Base-by-base conservation (phyloP, 495 filamentous ascomycete species). In the Penicillium mononematosum region DNA sequence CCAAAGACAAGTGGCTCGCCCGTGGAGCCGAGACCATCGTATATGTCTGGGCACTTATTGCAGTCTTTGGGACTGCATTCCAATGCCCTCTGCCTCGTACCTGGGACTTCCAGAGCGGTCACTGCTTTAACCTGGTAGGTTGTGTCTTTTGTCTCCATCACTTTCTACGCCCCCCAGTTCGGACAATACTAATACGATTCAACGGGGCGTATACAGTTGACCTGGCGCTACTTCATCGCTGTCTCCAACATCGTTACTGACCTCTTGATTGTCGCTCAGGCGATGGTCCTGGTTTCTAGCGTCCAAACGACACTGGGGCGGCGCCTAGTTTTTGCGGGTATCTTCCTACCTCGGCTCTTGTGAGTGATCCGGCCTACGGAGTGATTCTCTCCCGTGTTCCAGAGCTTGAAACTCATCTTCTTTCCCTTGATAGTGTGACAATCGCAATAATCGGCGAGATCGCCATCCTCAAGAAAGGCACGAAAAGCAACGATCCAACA, bases 81-180 rank as follows among this genome's bases (percentile, higher is more conserved):
- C 64, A 67, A 57, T 72, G 70, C 46, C 36, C 55, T 4, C 16
- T 60, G 36, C 59, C 64, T 7, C 58, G 42, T 1, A 52, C 65
- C 2, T 72, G 70, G 70, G 57, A 70, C 45, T 64, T 66, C 25
- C 52, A 55, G 55, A 44, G 58, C 16, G 57, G 60, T 16, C 47
- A 60, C 45, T 72, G 70, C 55, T 52, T 67, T n/a, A 44, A 67
- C 39, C 24, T 64, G 34, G 70, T 72, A 51, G 8, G 56, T 38
- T 51, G 25, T 51, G 25, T 36, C 16, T 34, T 20, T 53, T 3
- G 24, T 25, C 44, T 11, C 34, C 31, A 54, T 45, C 17, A 46
- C 17, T 14, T 48, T 10, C 53, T 47, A 25, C n/a, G 5, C 11
- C 11, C 11, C 36, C 10, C 16, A 12, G 10, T n/a, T 39, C 25